Base-by-base conservation (phyloP, 2,329 filamentous ascomycete genomes). In the Arachnomyces sp. region DNA sequence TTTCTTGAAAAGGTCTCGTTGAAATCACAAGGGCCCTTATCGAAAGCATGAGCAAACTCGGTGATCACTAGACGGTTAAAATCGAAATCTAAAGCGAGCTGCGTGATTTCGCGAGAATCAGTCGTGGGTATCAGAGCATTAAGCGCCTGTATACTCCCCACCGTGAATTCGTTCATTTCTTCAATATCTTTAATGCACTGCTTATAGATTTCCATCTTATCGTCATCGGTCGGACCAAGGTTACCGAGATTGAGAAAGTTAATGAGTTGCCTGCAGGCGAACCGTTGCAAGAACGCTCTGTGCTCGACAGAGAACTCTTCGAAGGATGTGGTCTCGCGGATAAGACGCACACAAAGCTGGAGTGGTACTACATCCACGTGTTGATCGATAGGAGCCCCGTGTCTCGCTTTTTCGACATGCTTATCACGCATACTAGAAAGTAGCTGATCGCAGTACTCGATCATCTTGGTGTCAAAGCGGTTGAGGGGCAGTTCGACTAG, bases 71-170 rank as follows among this genome's bases (percentile, higher is more conserved):
- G 64, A 38, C 64, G 64, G 1, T 78, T 73, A 35, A 87, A 59
- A 45, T 77, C 71, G 53, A 81, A 74, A n/a, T 81, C 71, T 5
- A 69, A 61, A 7, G 76, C 72, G 36, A 87, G 61, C n/a, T 65
- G 59, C 18, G 67, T 68, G 15, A 86, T 59, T 43, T 82, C 78
- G 6, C 62, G 63, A 2, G 52, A 51, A 29, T 73, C 54, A 29
- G 71, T 61, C 17, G 51, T 49, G 12, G 59, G 53, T 7, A 70
- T 51, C 29, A 68, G 55, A 28, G 66, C 54, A 57, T 67, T 61
- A 34, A 87, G 65, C 12, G 79, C 80, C 54, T 79, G 82, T 14
- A 89, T 72, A 49, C 84, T 92, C 1, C 86, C 86, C 5, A 84
- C 73, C 1, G 81, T 78, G 11, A 78, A 82, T 7, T 65, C 47